Evolutionary conservation across 768 basidiomycete genomes (phyloP).

Genomic region (Hemileccinum impolitum): DNA sequence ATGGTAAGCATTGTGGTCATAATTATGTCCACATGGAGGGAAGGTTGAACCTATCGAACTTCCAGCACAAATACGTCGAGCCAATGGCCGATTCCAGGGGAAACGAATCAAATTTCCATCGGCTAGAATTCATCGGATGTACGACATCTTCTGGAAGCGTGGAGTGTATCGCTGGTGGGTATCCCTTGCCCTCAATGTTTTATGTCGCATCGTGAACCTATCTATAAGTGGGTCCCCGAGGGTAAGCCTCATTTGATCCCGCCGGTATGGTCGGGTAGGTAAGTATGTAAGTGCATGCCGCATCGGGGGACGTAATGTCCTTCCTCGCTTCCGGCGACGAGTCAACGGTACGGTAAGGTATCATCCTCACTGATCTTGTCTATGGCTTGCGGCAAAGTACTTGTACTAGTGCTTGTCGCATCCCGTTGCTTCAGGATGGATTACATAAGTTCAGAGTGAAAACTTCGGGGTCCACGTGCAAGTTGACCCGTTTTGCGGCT

Average conservation of each 20-base stretch:
- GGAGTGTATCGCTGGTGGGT: neutral
- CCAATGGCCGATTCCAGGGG: constrained; percentile 1
- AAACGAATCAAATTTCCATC: constrained; percentile 10
- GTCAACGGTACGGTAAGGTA: too few species aligned
- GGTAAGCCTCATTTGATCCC: constrained; percentile 2
- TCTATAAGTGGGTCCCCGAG: neutral
- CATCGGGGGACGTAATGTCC: neutral
- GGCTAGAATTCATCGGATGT: constrained; percentile 7
- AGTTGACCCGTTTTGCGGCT: too few species aligned
- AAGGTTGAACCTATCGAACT: neutral
- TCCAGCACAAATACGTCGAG: constrained; percentile 1
- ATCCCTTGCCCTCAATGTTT: neutral
- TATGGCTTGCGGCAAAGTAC: too few species aligned
- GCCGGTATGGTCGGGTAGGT: constrained; percentile 4
- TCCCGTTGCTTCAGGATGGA: too few species aligned
- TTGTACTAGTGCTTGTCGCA: too few species aligned
- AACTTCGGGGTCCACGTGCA: neutral
- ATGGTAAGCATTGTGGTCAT: neutral
- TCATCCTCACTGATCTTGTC: too few species aligned
- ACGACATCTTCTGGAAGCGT: constrained; percentile 10
- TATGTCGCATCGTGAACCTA: neutral
- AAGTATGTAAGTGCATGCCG: too few species aligned
- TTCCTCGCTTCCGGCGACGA: too few species aligned
- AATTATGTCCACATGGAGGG: neutral
- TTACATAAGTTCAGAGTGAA: constrained; percentile 8